A percentile compares a stretch with the other conserved stretches of the same genome.
Conservation (phyloP, 73 alveolate species). For the Diophrys appendiculata region DNA sequence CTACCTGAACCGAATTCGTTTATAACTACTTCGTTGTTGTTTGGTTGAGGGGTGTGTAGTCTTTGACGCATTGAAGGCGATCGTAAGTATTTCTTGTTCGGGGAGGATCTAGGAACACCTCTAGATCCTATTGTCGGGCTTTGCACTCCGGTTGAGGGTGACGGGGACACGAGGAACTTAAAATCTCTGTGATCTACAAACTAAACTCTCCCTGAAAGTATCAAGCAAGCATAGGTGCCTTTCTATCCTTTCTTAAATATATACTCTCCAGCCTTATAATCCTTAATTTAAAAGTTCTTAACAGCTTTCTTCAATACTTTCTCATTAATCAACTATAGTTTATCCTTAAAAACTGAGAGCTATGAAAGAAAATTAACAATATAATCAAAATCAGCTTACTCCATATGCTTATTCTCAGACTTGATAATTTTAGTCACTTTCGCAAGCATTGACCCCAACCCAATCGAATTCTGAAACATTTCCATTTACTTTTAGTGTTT, state of each 20-base stretch:
- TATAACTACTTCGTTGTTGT: neutral
- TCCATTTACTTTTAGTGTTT: too few species aligned
- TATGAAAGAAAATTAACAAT: neutral
- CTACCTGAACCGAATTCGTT: neutral
- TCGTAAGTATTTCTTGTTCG: too few species aligned
- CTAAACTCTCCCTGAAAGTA: neutral
- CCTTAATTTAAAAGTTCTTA: too few species aligned
- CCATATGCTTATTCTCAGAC: too few species aligned
- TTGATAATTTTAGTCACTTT: too few species aligned
- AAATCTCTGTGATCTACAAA: neutral
- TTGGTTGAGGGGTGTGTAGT: neutral
- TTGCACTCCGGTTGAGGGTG: neutral
- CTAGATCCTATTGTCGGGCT: too few species aligned
- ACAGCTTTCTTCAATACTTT: neutral
- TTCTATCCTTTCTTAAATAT: neutral
- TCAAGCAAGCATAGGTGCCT: neutral
- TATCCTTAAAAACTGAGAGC: neutral
- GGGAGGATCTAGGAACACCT: too few species aligned
- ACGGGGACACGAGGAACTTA: neutral
- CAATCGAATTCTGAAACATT: too few species aligned
- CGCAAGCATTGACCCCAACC: too few species aligned
- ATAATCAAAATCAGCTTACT: too few species aligned
- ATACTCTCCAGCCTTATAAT: neutral
- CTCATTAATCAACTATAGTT: neutral
- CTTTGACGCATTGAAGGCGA: neutral